phyloP scores from a whole-genome alignment of 2,329 filamentous ascomycete genomes.

The Fusarium protoensiforme region DNA sequence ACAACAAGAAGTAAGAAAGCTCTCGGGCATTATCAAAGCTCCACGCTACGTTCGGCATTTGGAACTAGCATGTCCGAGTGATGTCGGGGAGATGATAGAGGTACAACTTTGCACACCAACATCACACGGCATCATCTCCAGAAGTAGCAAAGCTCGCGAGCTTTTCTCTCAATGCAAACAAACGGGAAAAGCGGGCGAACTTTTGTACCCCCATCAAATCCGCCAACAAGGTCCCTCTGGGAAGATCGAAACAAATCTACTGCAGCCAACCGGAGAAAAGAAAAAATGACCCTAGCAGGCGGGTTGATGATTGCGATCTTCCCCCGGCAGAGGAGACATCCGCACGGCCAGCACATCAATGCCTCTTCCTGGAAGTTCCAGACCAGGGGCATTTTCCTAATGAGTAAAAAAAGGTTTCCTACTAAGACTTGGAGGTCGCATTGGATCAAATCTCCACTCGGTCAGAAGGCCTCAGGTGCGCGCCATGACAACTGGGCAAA shows the following conservation, averaged over 20 bases:
- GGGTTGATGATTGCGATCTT: constrained; percentile 39
- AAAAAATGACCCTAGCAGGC: constrained; percentile 15
- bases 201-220: neutral
- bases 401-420: neutral
- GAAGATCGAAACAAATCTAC: neutral
- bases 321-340: constrained; percentile 24
- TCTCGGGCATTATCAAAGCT: constrained; percentile 1
- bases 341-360: constrained; percentile 8
- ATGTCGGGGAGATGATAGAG: neutral
- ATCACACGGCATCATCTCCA: neutral
- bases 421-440: neutral
- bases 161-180: neutral
- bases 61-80: neutral
- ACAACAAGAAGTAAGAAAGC: neutral
- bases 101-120: neutral
- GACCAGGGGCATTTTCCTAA: neutral
- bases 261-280: constrained; percentile 26
- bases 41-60: neutral
- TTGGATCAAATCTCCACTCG: constrained; percentile 2
- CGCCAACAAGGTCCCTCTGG: neutral
- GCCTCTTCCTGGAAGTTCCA: constrained; percentile 11
- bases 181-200: neutral
- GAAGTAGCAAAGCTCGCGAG: constrained; percentile 1
- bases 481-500: neutral
- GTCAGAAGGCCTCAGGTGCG: neutral